Conservation (phyloP, 2,329 filamentous ascomycete species). For the Arthrinium phaeospermum region DNA sequence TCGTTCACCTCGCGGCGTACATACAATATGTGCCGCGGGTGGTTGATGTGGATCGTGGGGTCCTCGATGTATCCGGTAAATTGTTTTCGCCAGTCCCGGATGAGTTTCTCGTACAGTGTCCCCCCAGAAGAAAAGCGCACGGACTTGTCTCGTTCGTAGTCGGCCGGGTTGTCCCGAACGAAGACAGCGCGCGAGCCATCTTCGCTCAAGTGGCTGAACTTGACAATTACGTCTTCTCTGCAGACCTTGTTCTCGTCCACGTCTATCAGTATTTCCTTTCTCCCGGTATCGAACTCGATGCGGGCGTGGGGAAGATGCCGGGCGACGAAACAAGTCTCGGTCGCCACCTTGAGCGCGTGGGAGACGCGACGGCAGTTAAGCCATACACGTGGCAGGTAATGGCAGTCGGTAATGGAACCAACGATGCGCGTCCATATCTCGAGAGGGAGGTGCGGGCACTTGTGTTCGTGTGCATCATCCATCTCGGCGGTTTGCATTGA, state of each 20-base stretch:
- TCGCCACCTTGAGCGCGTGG: slow-evolving; percentile 23
- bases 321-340: slow-evolving; percentile 25
- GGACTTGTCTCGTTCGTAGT: background rate
- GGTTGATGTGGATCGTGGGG: background rate
- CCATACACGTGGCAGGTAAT: slow-evolving; percentile 27
- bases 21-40: slow-evolving; percentile 23
- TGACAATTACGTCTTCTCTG: background rate
- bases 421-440: slow-evolving; percentile 27
- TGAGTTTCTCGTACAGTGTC: background rate
- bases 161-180: background rate
- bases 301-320: background rate
- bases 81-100: background rate
- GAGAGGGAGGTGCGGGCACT: slow-evolving; percentile 21
- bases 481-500: background rate
- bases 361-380: slow-evolving; percentile 28
- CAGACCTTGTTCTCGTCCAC: background rate
- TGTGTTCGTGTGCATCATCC: background rate
- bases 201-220: slow-evolving; percentile 21
- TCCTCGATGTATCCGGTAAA: background rate
- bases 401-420: slow-evolving; percentile 24
- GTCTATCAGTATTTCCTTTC: background rate
- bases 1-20: slow-evolving; percentile 26
- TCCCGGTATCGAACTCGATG: background rate
- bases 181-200: slow-evolving; percentile 14
- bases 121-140: background rate